Percentiles rank a stretch among this genome's conserved stretches.
Evolutionary conservation across 1,139 yeast species (phyloP).

Genomic region (Komagataea norvegica): DNA sequence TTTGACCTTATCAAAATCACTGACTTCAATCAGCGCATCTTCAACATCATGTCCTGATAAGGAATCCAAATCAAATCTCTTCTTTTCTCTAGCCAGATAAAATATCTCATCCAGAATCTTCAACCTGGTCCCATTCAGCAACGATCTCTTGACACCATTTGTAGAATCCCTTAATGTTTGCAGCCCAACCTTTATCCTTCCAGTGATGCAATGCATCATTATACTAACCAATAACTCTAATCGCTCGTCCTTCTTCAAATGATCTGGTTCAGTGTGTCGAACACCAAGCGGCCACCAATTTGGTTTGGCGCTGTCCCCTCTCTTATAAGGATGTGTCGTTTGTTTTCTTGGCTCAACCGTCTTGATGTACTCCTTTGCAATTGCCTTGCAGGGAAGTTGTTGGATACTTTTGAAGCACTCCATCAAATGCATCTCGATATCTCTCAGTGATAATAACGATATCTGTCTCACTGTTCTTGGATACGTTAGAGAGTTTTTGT

Average conservation of each 20-base stretch:
- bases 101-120: constrained; percentile 29
- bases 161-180: constrained; percentile 16
- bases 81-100: constrained; percentile 20
- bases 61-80: neutral
- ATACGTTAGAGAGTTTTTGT: no score
- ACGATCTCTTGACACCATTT: constrained; percentile 17
- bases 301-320: constrained; percentile 46
- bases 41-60: neutral
- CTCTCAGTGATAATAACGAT: neutral
- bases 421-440: constrained; percentile 11
- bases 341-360: constrained; percentile 65
- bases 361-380: constrained; percentile 68
- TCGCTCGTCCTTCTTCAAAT: constrained; percentile 55
- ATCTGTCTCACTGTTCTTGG: neutral
- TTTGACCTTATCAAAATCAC: constrained; percentile 1
- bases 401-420: constrained; percentile 32
- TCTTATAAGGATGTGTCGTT: constrained; percentile 57
- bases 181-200: constrained; percentile 21
- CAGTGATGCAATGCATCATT: constrained; percentile 30
- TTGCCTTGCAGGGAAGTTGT: constrained; percentile 54
- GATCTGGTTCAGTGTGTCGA: constrained; percentile 71
- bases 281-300: constrained; percentile 66
- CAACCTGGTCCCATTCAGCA: constrained; percentile 16
- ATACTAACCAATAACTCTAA: constrained; percentile 44
- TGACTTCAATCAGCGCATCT: neutral